These are phyloP conservation scores for Musa balbisiana DNA, from an alignment of 202 grass and related monocot genomes.

Conservation along the genomic window DNA sequence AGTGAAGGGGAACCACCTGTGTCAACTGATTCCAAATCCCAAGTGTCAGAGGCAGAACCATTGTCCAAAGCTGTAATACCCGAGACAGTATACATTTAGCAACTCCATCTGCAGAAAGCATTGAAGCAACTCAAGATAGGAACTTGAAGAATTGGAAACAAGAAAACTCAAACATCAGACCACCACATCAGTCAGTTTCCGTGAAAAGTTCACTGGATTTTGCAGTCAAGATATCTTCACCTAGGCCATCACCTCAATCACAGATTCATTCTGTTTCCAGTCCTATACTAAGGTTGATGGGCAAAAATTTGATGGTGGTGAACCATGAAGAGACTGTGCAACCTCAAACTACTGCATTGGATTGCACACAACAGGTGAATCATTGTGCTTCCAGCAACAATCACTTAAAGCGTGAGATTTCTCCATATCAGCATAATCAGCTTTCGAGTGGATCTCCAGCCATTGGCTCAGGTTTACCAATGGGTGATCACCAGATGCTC, in stretches of 20 bases:
- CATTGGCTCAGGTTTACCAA: not conserved
- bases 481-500: not conserved
- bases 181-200: slow-evolving; percentile 27
- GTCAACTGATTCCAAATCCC: slow-evolving; percentile 37
- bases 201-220: slow-evolving; percentile 24
- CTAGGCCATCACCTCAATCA: slow-evolving; percentile 30
- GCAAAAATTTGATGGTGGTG: slow-evolving; percentile 87
- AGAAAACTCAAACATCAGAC: slow-evolving; percentile 35
- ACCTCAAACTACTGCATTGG: slow-evolving; percentile 37
- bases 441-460: not conserved
- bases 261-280: slow-evolving; percentile 45
- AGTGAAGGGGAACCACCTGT: not conserved
- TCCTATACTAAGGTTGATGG: slow-evolving; percentile 86
- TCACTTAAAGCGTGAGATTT: not conserved
- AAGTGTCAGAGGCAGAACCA: slow-evolving; percentile 7
- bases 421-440: not conserved
- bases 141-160: slow-evolving; percentile 13
- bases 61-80: not conserved
- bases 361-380: slow-evolving; percentile 30
- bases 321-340: slow-evolving; percentile 59
- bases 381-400: not conserved
- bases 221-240: slow-evolving; percentile 15
- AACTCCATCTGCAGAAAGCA: not conserved
- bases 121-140: not conserved
- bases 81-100: not conserved